Base-by-base conservation (phyloP, 768 basidiomycete genomes). In the Amanita rubescens region DNA sequence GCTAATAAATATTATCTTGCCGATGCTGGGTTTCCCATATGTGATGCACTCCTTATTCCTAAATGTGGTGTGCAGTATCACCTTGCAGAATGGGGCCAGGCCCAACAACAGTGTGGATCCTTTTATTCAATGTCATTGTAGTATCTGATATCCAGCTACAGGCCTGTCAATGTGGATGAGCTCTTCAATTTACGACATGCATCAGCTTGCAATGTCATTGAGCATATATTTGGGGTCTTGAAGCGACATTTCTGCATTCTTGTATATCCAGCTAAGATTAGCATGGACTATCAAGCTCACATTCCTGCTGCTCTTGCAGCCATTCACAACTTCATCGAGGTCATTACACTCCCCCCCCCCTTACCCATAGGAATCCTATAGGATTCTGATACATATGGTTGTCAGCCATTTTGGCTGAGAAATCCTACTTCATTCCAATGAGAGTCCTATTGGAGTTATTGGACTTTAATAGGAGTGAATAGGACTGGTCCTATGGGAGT, bases 101-200 rank as follows among this genome's bases (percentile, higher is more conserved):
- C 61, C 42, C 32, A 57, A 35, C 12, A 43, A 8, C 38, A 51
- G 62, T 64, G 44, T 1, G 22, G 35, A 17, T 24, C 51, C 34
- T 44, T 19, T 51, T 22, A 45, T 53, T 32, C 30, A 35, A 22
- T 41, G 17, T 51, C 57, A 49, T 53, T 39, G 54, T 25, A 52
- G 52, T 35, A 41, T 48, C 44, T 56, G 32, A 44, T 24, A 43
- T 25, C 48, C n/a, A n/a, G n/a, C n/a, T n/a, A n/a, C 54, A 70
- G 70, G 34, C 72, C 72, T 30, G 32, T 9, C 46, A 70, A 68
- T 34, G 53, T 62, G 37, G 60, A 75, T 58, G 71, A 76, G 56
- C 58, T 76, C 1, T 75, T 66, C 55, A 77, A 74, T 62, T 76
- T 3, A n/a, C 61, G 65, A 19, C 72, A 77, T 63, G 62, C 71